Evolutionary conservation across 1,284 basidiomycete genomes (phyloP), one percentile per base, ranked within the genome.

Genomic region (Puccinia triticina): DNA sequence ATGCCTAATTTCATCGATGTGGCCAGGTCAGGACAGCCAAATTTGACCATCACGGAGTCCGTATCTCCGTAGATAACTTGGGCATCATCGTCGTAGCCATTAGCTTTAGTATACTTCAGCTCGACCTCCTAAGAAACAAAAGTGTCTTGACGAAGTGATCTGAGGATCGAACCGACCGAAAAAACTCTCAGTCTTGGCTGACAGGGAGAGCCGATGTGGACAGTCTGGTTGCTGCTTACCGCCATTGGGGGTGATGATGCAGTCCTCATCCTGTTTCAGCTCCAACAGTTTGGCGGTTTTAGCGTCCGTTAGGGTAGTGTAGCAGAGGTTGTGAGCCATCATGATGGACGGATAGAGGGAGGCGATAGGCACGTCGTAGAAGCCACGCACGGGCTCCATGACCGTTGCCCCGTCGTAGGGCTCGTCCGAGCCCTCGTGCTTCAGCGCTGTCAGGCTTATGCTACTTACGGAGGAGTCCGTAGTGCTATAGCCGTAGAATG

Each of bases 291-390:
- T 92, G 26, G 95, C 92, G 0, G 92, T 93, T 4, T 84, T 81
- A 86, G 92, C 93, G 84, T 96, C 93, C 32, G 96, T 87, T 21
- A 97, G 89, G 0, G 96, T 96, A 0, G 96, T 97, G 86, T 98
- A 98, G 87, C 95, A 98, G 0, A 98, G 88, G 86, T 98, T 98
- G 87, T 98, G 96, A 0, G 95, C 96, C 95, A 97, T 97, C 95
- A 98, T 98, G 88, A 98, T 98, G 0, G 96, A 98, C 0, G 95
- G 95, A 87, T 98, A 98, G 84, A 98, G 90, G 0, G 95, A 97
- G 82, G 94, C 94, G 85, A 98, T 97, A 0, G 95, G 95, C 0
- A 92, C 91, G 86, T 96, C 94, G 86, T 97, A 98, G 87, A 93
- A 98, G 0, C 96, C 95, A 86, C 92, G 94, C 86, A 90, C 92